These are phyloP conservation scores for Malus asiatica DNA, from an alignment of 306 rosid genomes.

Conservation along the genomic window DNA sequence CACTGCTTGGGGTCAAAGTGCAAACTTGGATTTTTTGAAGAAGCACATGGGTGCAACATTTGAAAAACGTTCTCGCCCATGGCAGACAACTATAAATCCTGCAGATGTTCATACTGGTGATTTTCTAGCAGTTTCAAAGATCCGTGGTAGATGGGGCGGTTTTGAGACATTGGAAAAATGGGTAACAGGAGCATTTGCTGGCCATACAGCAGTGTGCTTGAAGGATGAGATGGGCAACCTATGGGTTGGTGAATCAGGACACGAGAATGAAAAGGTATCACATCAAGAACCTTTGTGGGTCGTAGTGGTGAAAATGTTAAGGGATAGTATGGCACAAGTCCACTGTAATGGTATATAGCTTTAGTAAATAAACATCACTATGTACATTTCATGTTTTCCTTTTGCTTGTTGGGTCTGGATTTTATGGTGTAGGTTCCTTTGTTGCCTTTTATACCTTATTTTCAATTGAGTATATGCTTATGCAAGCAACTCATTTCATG, in stretches of 20 bases:
- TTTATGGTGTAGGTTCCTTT: background rate
- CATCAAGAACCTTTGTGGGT: slow-evolving; percentile 4
- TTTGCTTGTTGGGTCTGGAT: background rate
- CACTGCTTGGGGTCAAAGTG: slow-evolving; percentile 85
- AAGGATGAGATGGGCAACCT: slow-evolving; percentile 87
- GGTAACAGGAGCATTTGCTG: slow-evolving; percentile 99
- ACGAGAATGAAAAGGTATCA: slow-evolving; percentile 89
- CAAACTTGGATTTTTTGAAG: slow-evolving; percentile 69
- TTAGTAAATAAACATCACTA: background rate
- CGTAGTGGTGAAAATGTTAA: background rate
- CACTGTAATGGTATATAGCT: background rate
- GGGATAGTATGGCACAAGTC: background rate
- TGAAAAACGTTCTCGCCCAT: slow-evolving; percentile 70
- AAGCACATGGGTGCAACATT: slow-evolving; percentile 93
- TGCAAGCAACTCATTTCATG: background rate
- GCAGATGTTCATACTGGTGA: slow-evolving; percentile 92
- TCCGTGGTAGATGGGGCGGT: slow-evolving; percentile 99
- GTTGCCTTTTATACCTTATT: background rate
- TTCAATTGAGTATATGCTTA: background rate
- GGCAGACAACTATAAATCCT: slow-evolving; percentile 65
- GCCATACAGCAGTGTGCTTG: slow-evolving; percentile 96
- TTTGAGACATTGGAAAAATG: slow-evolving; percentile 95
- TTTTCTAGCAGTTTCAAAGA: slow-evolving; percentile 87
- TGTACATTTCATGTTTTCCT: background rate
- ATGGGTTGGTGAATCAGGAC: slow-evolving; percentile 99